These are phyloP conservation scores for Schizothecium vesticola DNA, from an alignment of 495 filamentous ascomycete species.

Conservation along the genomic window DNA sequence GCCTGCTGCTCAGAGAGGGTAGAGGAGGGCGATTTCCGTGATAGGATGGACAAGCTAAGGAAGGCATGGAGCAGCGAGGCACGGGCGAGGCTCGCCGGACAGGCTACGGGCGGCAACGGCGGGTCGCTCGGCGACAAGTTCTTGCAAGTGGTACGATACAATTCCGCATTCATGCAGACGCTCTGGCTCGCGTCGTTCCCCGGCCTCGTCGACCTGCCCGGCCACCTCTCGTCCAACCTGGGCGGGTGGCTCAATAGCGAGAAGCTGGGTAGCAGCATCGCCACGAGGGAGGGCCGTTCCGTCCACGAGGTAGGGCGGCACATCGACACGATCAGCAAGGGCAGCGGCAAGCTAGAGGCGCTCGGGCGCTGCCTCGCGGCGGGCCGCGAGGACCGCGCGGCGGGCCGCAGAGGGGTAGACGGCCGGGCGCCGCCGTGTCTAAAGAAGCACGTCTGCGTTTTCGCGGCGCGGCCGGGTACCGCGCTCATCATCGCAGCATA, in stretches of 20 bases:
- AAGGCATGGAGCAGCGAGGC: too few species aligned
- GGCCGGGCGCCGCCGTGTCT: too few species aligned
- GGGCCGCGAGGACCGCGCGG: too few species aligned
- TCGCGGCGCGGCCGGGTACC: background rate
- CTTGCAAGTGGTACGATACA: background rate
- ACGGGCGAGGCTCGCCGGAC: too few species aligned
- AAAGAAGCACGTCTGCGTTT: too few species aligned
- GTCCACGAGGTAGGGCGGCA: background rate
- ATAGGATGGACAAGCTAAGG: too few species aligned
- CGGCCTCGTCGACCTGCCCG: constrained; percentile 3
- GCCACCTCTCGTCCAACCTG: constrained; percentile 1
- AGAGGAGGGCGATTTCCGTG: too few species aligned
- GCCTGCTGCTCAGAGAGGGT: too few species aligned
- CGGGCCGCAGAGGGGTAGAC: too few species aligned
- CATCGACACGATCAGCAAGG: constrained; percentile 3
- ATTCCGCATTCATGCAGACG: background rate
- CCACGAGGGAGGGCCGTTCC: constrained; percentile 2
- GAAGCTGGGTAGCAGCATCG: background rate
- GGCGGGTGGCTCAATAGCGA: constrained; percentile 5
- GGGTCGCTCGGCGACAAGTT: background rate
- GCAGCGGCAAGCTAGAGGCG: background rate
- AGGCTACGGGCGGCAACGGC: background rate
- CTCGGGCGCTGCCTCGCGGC: too few species aligned
- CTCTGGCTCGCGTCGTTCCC: constrained; percentile 1
- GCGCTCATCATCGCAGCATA: constrained; percentile 6